Percentiles rank a stretch among this genome's conserved stretches.
phyloP scores from a whole-genome alignment of 371 early-diverging fungal species.

The Conidiobolus incongruus region DNA sequence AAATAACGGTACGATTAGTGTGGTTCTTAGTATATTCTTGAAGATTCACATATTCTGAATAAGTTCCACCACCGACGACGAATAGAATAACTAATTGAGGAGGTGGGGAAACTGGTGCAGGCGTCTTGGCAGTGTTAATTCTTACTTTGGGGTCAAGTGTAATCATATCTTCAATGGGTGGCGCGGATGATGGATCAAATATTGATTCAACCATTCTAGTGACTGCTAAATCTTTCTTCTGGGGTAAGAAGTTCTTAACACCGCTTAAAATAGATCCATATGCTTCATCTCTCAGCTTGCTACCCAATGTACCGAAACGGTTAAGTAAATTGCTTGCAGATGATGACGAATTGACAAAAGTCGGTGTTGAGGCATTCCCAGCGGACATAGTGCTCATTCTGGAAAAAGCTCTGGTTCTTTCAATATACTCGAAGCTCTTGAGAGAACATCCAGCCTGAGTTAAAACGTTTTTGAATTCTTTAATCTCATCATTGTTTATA shows the following conservation, averaged over 20 bases:
- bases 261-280: constrained; percentile 76
- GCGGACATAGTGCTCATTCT: constrained; percentile 37
- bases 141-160: constrained; percentile 67
- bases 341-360: constrained; percentile 17
- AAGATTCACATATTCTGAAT: constrained; percentile 86
- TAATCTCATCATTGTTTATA: constrained; percentile 39
- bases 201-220: constrained; percentile 68
- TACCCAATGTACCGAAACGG: constrained; percentile 62
- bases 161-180: constrained; percentile 46
- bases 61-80: constrained; percentile 91
- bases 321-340: constrained; percentile 32
- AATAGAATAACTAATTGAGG: constrained; percentile 87
- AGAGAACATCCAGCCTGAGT: constrained; percentile 23
- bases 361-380: constrained; percentile 8
- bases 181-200: constrained; percentile 30
- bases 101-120: constrained; percentile 12
- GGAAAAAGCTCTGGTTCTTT: constrained; percentile 38
- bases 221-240: constrained; percentile 63
- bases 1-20: constrained; percentile 23
- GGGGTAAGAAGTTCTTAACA: constrained; percentile 81
- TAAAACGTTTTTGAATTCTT: constrained; percentile 59
- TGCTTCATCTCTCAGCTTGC: constrained; percentile 29
- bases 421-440: constrained; percentile 4
- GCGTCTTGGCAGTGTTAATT: constrained; percentile 11
- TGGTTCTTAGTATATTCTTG: constrained; percentile 44